Evolutionary conservation across 208 protist genomes (phyloP).

Genomic region (Crithidia mellificae): DNA sequence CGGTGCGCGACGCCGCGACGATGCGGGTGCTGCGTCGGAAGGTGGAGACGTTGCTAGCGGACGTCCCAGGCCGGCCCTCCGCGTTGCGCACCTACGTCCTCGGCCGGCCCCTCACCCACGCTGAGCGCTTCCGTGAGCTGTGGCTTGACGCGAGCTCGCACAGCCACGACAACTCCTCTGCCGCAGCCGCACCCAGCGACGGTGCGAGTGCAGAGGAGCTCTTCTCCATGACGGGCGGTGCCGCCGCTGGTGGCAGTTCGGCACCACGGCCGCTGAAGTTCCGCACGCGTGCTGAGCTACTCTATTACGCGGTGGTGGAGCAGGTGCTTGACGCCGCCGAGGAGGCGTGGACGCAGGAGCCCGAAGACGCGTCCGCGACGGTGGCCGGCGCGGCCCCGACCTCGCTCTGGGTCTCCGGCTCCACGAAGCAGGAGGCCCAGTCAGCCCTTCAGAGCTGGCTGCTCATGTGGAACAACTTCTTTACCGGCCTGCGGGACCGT

Average conservation of each 20-base stretch:
- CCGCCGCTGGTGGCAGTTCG: neutral
- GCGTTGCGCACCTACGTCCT: slow-evolving; percentile 61
- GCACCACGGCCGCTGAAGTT: slow-evolving; percentile 56
- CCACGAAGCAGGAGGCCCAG: slow-evolving; percentile 33
- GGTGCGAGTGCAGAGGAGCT: slow-evolving; percentile 35
- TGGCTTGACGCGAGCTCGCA: slow-evolving; percentile 49
- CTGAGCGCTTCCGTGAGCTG: slow-evolving; percentile 80
- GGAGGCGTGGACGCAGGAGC: slow-evolving; percentile 43
- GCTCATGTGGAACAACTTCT: slow-evolving; percentile 53
- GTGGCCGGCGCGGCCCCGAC: slow-evolving; percentile 1
- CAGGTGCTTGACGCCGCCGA: slow-evolving; percentile 61
- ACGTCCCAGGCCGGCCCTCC: slow-evolving; percentile 42
- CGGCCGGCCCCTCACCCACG: slow-evolving; percentile 47
- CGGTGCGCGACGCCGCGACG: slow-evolving; percentile 27
- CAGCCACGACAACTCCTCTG: neutral
- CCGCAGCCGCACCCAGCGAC: neutral
- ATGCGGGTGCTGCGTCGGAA: slow-evolving; percentile 56
- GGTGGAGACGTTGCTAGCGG: slow-evolving; percentile 58
- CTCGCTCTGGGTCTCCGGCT: slow-evolving; percentile 20
- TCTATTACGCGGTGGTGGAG: slow-evolving; percentile 70
- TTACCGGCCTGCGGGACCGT: slow-evolving; percentile 46
- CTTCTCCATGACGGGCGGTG: slow-evolving; percentile 65
- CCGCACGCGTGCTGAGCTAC: slow-evolving; percentile 68
- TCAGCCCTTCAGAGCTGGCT: slow-evolving; percentile 55
- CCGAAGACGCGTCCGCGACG: slow-evolving; percentile 1